These are phyloP conservation scores for Myxozyma sirexii DNA, from an alignment of 805 yeast species.

Conservation along the genomic window DNA sequence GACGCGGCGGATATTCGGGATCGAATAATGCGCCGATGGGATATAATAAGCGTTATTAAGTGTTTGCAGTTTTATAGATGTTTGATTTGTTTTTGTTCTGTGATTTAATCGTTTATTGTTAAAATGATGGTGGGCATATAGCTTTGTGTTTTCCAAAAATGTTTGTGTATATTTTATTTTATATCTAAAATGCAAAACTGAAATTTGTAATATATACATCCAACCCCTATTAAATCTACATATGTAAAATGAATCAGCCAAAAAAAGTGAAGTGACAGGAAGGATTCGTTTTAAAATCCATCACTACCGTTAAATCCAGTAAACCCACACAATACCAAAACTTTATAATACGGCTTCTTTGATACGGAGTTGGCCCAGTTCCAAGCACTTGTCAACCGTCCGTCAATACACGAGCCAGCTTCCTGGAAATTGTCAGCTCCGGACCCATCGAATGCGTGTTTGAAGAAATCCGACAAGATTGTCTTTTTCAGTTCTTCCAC, in stretches of 20 bases:
- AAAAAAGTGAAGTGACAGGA: not conserved
- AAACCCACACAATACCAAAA: conserved; percentile 69
- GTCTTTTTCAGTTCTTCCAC: conserved; percentile 53
- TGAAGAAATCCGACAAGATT: conserved; percentile 52
- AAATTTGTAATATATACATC: too few relatives aligned
- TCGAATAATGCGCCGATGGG: conserved; percentile 49
- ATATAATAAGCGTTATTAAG: conserved; percentile 39
- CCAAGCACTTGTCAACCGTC: conserved; percentile 80
- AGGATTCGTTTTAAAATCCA: conserved; percentile 48
- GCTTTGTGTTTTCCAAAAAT: too few relatives aligned
- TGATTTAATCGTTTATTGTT: not conserved
- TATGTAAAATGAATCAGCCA: not conserved
- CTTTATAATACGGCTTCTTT: conserved; percentile 64
- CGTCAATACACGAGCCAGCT: conserved; percentile 85
- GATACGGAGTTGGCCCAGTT: conserved; percentile 74
- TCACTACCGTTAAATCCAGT: conserved; percentile 75
- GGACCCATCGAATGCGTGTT: conserved; percentile 66
- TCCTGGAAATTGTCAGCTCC: conserved; percentile 84
- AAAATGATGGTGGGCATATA: too few relatives aligned
- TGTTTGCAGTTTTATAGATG: too few relatives aligned
- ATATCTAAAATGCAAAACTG: not conserved
- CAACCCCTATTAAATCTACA: too few relatives aligned
- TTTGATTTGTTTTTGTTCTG: conserved; percentile 30
- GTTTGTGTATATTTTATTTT: not conserved
- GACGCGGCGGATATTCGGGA: conserved; percentile 41